Percentiles rank a stretch among this genome's conserved stretches.
Evolutionary conservation across 805 yeast species (phyloP).

Genomic region (Saturnispora saitoi): DNA sequence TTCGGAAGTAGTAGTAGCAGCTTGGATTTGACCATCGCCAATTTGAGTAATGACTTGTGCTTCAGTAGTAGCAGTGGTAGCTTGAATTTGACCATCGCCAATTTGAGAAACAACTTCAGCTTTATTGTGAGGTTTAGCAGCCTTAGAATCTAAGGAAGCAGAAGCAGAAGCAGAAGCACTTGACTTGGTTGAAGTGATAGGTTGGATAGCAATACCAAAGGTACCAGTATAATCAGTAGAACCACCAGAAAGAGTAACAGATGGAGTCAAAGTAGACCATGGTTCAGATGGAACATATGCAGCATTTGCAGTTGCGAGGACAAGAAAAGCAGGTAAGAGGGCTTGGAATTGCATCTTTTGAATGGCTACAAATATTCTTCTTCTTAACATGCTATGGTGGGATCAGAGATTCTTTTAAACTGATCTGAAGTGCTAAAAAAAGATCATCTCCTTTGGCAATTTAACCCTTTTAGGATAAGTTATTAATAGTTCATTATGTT

Average conservation of each 20-base stretch:
- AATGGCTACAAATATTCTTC: not conserved
- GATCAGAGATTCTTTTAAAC: not conserved
- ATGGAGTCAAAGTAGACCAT: slow-evolving; percentile 68
- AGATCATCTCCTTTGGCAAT: not conserved
- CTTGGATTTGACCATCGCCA: slow-evolving; percentile 38
- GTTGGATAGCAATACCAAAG: slow-evolving; percentile 65
- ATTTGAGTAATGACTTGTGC: slow-evolving; percentile 34
- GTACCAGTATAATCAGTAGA: slow-evolving; percentile 45
- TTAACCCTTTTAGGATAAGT: not conserved
- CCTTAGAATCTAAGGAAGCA: not conserved
- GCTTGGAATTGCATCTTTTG: slow-evolving; percentile 35
- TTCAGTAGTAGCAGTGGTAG: slow-evolving; percentile 24
- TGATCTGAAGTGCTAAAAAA: not conserved
- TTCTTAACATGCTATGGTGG: not conserved
- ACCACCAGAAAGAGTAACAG: slow-evolving; percentile 39
- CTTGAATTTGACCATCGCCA: slow-evolving; percentile 36
- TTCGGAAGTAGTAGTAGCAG: slow-evolving; percentile 22
- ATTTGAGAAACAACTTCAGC: slow-evolving; percentile 29
- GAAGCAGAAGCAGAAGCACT: slow-evolving; percentile 13
- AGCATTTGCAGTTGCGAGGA: slow-evolving; percentile 42
- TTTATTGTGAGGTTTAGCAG: slow-evolving; percentile 19
- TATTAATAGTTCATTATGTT: not conserved
- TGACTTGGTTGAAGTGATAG: slow-evolving; percentile 50
- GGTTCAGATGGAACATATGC: slow-evolving; percentile 61
- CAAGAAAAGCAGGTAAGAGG: slow-evolving; percentile 31